Conservation (phyloP, 768 basidiomycete species). For the Auricularia cornea region DNA sequence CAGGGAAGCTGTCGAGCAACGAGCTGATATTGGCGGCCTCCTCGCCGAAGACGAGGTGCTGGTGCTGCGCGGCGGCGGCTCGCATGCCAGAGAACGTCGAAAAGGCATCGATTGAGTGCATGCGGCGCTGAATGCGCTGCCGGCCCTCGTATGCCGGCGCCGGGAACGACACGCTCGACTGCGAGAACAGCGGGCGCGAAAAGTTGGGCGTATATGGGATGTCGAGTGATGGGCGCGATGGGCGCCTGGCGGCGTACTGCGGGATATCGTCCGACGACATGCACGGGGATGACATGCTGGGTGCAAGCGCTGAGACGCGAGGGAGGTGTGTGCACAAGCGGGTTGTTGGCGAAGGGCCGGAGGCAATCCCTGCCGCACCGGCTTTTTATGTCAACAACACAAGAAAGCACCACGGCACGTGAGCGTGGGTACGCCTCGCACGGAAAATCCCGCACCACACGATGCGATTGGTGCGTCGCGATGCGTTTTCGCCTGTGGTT, state of each 20-base stretch:
- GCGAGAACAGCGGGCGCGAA: neutral
- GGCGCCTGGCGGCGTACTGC: neutral
- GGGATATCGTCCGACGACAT: too few species aligned
- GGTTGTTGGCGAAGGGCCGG: too few species aligned
- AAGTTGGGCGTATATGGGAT: neutral
- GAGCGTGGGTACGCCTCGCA: too few species aligned
- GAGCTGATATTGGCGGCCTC: neutral
- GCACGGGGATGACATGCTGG: too few species aligned
- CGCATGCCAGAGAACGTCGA: neutral
- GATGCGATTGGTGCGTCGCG: too few species aligned
- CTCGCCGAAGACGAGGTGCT: neutral
- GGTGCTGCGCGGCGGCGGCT: neutral
- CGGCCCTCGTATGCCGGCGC: neutral
- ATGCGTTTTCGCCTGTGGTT: too few species aligned
- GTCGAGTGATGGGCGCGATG: neutral
- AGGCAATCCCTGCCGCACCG: too few species aligned
- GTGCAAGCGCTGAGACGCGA: too few species aligned
- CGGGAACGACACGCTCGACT: neutral
- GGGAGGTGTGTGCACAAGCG: too few species aligned
- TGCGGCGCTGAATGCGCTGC: neutral
- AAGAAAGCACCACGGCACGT: too few species aligned
- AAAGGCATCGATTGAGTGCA: neutral
- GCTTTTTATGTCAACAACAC: too few species aligned
- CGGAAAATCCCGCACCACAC: too few species aligned
- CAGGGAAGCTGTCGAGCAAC: neutral